These are phyloP conservation scores for Claviceps digitariae DNA, from an alignment of 2,329 filamentous ascomycete genomes.

Conservation along the genomic window DNA sequence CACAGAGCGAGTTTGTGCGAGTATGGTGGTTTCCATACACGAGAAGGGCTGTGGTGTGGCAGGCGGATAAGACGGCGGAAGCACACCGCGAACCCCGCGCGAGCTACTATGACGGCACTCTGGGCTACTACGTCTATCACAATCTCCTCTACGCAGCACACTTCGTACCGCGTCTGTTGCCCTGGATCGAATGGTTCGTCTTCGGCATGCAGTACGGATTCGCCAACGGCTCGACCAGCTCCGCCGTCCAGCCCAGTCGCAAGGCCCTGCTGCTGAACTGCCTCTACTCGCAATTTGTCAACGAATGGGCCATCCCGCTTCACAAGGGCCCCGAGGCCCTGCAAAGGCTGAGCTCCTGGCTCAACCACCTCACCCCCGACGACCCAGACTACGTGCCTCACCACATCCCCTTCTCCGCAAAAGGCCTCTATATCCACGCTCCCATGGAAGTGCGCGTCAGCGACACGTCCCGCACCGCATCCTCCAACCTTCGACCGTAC, in stretches of 20 bases:
- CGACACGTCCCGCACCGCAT: conserved; percentile 40
- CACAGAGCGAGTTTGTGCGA: conserved; percentile 71
- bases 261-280: conserved; percentile 90
- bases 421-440: conserved; percentile 73
- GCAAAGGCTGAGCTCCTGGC: conserved; percentile 69
- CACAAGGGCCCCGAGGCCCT: conserved; percentile 78
- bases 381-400: conserved; percentile 52
- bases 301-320: conserved; percentile 92
- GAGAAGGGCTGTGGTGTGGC: conserved; percentile 77
- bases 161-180: conserved; percentile 64
- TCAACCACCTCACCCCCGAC: conserved; percentile 48
- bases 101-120: conserved; percentile 66
- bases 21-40: conserved; percentile 98
- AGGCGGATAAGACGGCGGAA: conserved; percentile 62
- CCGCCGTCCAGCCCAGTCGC: conserved; percentile 68
- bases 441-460: conserved; percentile 82
- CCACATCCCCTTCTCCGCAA: conserved; percentile 66
- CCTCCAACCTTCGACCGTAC: conserved; percentile 24
- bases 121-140: conserved; percentile 87
- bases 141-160: conserved; percentile 73
- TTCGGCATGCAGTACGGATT: conserved; percentile 98
- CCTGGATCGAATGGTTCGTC: conserved; percentile 89
- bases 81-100: conserved; percentile 42
- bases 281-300: conserved; percentile 95
- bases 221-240: conserved; percentile 49